Evolutionary conservation across 1,284 basidiomycete genomes (phyloP), one percentile per base, ranked within the genome.

Genomic region (Fistulina hepatica): DNA sequence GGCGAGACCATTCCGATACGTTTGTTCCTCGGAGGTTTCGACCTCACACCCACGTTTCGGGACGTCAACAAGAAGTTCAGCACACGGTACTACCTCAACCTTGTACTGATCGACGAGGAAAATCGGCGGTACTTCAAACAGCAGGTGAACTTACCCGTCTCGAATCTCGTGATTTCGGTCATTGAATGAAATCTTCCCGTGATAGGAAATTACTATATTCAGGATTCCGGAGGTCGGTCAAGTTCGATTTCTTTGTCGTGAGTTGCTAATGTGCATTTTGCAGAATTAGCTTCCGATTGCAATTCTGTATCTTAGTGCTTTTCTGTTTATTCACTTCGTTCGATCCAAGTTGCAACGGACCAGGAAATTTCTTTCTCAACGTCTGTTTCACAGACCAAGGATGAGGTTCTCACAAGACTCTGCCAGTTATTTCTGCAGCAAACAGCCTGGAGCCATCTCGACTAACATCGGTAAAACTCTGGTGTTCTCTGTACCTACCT

Each of bases 1-100:
- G 91, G 92, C 35, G 94, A 98, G 64, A 97, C 92, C 2, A 97
- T 98, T 48, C 95, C 95, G 0, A 98, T 98, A 48, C 81, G 94
- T 33, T 69, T 98, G 17, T 98, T 97, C 75, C 73, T 98, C 3
- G 95, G 94, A 38, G 95, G 95, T 2, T 98, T 98, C 56, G 94
- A 98, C 59, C 68, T 98, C 34, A 98, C 94, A 3, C 95, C 95
- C 2, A 98, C 94, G 8, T 98, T 97, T 75, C 75, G 94, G 16
- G 94, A 98, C 51, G 90, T 98, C 49, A 98, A 97, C 73, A 98
- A 98, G 73, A 97, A 94, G 65, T 98, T 98, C 63, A 91, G 83
- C 55, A 89, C 88, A 24, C 70, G 94, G 40, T 98, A 97, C 62
- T 98, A 97, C 58, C 74, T 95, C 48, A 98, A 97, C 56, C 67